Conservation (phyloP, 2,329 filamentous ascomycete genomes). For the Exophiala xenobiotica region DNA sequence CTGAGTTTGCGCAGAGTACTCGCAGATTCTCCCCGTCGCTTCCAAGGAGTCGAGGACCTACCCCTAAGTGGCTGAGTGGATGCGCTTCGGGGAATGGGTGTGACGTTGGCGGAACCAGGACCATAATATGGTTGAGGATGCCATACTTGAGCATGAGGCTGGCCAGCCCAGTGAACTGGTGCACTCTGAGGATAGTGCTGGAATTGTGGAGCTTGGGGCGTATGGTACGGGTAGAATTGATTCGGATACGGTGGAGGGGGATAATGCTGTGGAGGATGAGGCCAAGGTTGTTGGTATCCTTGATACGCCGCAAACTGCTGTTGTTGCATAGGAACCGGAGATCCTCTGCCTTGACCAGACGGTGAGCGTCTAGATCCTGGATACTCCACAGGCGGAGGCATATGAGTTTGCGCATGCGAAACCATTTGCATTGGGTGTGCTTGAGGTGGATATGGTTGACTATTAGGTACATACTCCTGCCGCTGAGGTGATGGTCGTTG, state of each 20-base stretch:
- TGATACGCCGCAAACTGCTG: conserved; percentile 26
- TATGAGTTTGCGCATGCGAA: conserved; percentile 22
- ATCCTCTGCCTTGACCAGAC: conserved; percentile 27
- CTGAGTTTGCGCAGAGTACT: conserved; percentile 16
- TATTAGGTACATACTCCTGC: conserved; percentile 22
- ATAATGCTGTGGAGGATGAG: conserved; percentile 22
- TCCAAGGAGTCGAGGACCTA: conserved; percentile 31
- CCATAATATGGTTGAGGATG: conserved; percentile 21
- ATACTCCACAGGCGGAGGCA: conserved; percentile 28
- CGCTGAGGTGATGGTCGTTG: conserved; percentile 28
- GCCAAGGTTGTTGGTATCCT: conserved; percentile 29
- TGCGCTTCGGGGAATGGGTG: conserved; percentile 21
- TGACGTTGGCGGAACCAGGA: conserved; percentile 26
- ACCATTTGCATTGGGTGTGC: conserved; percentile 25
- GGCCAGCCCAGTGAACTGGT: conserved; percentile 25
- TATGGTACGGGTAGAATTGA: conserved; percentile 26
- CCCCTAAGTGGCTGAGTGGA: conserved; percentile 12
- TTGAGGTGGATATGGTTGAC: conserved; percentile 25
- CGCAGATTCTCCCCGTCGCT: conserved; percentile 15
- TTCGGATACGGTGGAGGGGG: conserved; percentile 21
- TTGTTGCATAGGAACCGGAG: conserved; percentile 26
- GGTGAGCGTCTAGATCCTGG: conserved; percentile 19
- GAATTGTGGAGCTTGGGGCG: conserved; percentile 27
- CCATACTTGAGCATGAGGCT: conserved; percentile 23
- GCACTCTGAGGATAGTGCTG: conserved; percentile 28